Percentiles rank a stretch among this genome's conserved stretches.
Conservation (phyloP, 2,329 filamentous ascomycete species). For the Byssochlamys sp. region DNA sequence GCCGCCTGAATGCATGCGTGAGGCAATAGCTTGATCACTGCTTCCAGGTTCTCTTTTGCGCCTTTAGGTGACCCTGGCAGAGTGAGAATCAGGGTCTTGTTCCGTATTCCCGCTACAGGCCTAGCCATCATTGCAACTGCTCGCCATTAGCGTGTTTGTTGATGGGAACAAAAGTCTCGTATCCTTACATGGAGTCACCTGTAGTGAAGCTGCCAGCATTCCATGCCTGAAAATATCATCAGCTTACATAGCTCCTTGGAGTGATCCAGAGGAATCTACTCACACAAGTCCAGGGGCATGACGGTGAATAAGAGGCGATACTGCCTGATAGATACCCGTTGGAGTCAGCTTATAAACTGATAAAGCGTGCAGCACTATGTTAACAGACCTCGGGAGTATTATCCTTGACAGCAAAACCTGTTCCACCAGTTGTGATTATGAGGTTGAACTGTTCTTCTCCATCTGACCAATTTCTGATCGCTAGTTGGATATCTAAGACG, state of each 20-base stretch:
- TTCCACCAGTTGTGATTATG: constrained; percentile 82
- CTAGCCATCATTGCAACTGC: constrained; percentile 92
- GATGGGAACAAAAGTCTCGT: not conserved
- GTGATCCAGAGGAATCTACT: constrained; percentile 19
- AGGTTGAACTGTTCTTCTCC: constrained; percentile 55
- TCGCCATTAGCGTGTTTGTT: constrained; percentile 13
- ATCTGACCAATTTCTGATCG: constrained; percentile 66
- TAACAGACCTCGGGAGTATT: constrained; percentile 69
- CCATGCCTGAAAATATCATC: constrained; percentile 52
- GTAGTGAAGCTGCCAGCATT: constrained; percentile 77
- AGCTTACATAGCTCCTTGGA: constrained; percentile 8
- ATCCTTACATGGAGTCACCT: constrained; percentile 76
- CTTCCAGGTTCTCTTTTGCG: constrained; percentile 82
- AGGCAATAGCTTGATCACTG: constrained; percentile 78
- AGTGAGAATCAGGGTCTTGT: constrained; percentile 73
- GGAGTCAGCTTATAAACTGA: constrained; percentile 8
- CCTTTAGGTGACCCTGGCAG: constrained; percentile 92
- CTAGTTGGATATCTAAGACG: constrained; percentile 61
- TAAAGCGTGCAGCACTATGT: not conserved
- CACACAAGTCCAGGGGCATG: constrained; percentile 77
- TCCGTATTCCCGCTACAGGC: constrained; percentile 77
- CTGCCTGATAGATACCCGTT: constrained; percentile 47
- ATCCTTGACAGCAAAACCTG: constrained; percentile 79
- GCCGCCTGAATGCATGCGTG: constrained; percentile 89
- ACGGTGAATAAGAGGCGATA: constrained; percentile 69